Base-by-base conservation (phyloP, 1,284 basidiomycete genomes). In the Microbotryomycetes sp. region DNA sequence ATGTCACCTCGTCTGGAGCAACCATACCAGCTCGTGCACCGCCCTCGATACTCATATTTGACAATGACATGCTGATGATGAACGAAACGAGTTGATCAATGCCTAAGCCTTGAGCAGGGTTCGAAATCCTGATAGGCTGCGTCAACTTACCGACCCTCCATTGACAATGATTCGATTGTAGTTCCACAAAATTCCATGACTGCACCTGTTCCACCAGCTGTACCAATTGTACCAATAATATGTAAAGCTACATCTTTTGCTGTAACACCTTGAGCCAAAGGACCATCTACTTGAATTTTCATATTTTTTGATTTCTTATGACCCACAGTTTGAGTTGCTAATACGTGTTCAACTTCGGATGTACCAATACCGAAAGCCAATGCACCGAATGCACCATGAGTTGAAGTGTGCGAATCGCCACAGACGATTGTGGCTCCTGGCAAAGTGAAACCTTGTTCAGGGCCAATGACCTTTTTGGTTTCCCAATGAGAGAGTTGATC, bases 11-110 rank as follows among this genome's bases (percentile, higher is more conserved):
- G 75, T 97, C 92, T 1, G 92, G 92, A 14, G 92, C 92, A 66
- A 97, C 84, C 90, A 97, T 92, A 60, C 92, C 92, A 6, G 70
- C 69, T 72, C 92, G 84, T 66, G 92, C 93, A 74, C 92, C 92
- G 63, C 86, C 93, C 77, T 97, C 92, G 75, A 97, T 96, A 66
- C 89, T 92, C 92, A 97, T 97, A 80, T 97, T 97, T 78, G 92
- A 96, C 70, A 92, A 90, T 70, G 89, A 92, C 92, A 96, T 96
- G 55, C 92, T 57, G 29, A 22, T 25, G 19, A 54, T 19, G 1
- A 15, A 19, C 23, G 5, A 25, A 29, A 14, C 2, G 25, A 29
- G 19, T 22, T 23, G 30, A 29, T 2, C 19, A n/a, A 32, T 36
- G 29, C 22, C 19, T 31, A 15, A 46, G 2, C 9, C n/a, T n/a